phyloP scores from a whole-genome alignment of 352 stramenopile species.

The Hyphochytrium catenoides region DNA sequence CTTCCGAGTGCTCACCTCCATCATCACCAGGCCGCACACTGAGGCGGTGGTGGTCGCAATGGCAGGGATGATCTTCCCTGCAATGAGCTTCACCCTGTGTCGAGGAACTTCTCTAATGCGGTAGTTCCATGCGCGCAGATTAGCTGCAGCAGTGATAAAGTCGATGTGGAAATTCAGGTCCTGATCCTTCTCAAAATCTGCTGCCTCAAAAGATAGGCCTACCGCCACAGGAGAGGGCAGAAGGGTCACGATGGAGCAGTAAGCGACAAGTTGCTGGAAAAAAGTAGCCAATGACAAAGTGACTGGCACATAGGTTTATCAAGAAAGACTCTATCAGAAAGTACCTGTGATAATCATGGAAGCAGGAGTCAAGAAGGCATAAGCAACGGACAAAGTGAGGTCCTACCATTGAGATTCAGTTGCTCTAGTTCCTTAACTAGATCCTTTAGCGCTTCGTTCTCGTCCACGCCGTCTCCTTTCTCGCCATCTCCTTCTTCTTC shows the following conservation, averaged over 20 bases:
- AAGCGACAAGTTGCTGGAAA: no score
- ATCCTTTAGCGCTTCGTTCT: slow-evolving; percentile 32
- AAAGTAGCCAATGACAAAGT: no score
- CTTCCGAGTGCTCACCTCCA: slow-evolving; percentile 19
- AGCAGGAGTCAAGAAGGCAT: no score
- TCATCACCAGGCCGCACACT: slow-evolving; percentile 87
- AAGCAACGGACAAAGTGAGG: no score
- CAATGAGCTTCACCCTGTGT: slow-evolving; percentile 92
- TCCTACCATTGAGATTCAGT: no score
- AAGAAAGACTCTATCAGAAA: no score
- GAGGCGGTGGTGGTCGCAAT: slow-evolving; percentile 99
- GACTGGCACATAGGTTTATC: no score
- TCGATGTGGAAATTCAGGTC: slow-evolving; percentile 81
- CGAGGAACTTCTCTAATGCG: slow-evolving; percentile 46
- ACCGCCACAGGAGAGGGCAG: slow-evolving; percentile 20
- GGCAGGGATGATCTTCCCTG: slow-evolving; percentile 97
- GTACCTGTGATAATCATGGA: no score
- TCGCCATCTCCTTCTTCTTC: slow-evolving; percentile 32
- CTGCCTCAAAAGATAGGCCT: slow-evolving; percentile 21
- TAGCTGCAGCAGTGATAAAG: slow-evolving; percentile 92
- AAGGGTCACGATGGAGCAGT: no score
- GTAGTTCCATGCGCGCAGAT: slow-evolving; percentile 78
- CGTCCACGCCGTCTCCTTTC: slow-evolving; percentile 27
- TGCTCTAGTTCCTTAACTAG: slow-evolving; percentile 33
- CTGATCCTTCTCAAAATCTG: slow-evolving; percentile 96